Evolutionary conservation across 2,329 filamentous ascomycete species (phyloP).

Genomic region (Dactylellina parvicollis): DNA sequence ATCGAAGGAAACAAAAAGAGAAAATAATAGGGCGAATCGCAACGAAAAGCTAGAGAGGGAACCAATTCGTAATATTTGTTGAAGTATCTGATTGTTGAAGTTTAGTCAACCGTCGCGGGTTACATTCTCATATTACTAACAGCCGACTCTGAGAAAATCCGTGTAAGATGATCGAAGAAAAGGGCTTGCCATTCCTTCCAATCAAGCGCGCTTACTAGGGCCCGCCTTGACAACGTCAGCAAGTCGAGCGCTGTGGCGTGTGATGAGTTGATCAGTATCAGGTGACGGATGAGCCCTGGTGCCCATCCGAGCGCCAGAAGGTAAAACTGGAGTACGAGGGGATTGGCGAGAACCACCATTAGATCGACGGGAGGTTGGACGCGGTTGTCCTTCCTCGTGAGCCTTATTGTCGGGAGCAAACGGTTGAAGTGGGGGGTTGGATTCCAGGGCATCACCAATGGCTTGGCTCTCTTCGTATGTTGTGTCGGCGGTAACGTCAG

Average conservation of each 20-base stretch:
- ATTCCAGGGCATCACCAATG: conserved; percentile 11
- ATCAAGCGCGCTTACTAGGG: conserved; percentile 13
- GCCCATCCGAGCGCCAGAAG: conserved; percentile 30
- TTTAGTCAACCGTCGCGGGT: background rate
- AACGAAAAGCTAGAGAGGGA: background rate
- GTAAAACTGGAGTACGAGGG: conserved; percentile 30
- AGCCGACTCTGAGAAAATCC: background rate
- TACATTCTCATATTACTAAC: no score
- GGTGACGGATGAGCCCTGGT: conserved; percentile 46
- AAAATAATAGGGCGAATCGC: background rate
- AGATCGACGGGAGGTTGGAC: conserved; percentile 45
- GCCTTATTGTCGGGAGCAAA: conserved; percentile 13
- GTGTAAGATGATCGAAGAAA: background rate
- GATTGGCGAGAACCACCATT: conserved; percentile 27
- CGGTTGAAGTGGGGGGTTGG: conserved; percentile 14
- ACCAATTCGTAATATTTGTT: conserved; percentile 19
- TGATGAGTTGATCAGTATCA: conserved; percentile 9
- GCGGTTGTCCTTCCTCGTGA: conserved; percentile 18
- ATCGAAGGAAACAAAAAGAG: background rate
- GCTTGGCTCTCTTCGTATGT: conserved; percentile 17
- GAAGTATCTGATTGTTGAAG: background rate
- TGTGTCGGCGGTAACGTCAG: background rate
- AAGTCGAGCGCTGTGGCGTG: conserved; percentile 40
- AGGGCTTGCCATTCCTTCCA: background rate
- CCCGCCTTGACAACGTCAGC: conserved; percentile 17